These are phyloP conservation scores for Pseudozyma flocculosa DNA, from an alignment of 1,284 basidiomycete species.

Conservation along the genomic window DNA sequence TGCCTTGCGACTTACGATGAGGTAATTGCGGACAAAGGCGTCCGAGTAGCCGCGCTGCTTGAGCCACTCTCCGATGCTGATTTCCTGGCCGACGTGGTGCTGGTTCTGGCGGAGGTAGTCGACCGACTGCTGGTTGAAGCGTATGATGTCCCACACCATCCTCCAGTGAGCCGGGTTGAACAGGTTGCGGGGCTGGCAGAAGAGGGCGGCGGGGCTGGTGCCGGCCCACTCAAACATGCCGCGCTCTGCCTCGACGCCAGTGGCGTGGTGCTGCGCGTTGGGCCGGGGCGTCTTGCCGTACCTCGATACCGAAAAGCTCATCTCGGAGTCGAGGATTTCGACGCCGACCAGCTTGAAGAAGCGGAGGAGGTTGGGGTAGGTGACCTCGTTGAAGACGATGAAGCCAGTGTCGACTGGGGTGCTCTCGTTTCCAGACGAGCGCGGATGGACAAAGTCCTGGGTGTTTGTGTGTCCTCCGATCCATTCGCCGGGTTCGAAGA, in stretches of 20 bases:
- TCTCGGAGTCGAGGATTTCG: slow-evolving; percentile 67
- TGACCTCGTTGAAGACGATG: slow-evolving; percentile 71
- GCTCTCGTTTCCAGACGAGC: slow-evolving; percentile 6
- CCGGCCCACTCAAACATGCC: slow-evolving; percentile 47
- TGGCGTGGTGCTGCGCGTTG: too few species aligned
- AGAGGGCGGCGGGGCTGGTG: slow-evolving; percentile 20
- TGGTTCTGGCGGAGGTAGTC: slow-evolving; percentile 50
- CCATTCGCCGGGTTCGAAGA: slow-evolving; percentile 71
- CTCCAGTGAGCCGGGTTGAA: slow-evolving; percentile 72
- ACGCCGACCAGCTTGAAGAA: slow-evolving; percentile 68
- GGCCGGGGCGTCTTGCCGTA: background rate
- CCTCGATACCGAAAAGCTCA: slow-evolving; percentile 71
- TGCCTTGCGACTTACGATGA: slow-evolving; percentile 69
- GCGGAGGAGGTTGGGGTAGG: slow-evolving; percentile 77
- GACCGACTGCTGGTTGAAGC: slow-evolving; percentile 72
- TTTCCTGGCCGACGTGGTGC: slow-evolving; percentile 45
- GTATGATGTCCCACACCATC: slow-evolving; percentile 73
- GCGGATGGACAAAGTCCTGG: slow-evolving; percentile 63
- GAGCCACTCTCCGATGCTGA: slow-evolving; percentile 73
- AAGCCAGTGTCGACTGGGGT: slow-evolving; percentile 41
- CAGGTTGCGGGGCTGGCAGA: slow-evolving; percentile 36
- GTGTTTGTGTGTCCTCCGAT: slow-evolving; percentile 81
- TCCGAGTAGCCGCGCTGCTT: slow-evolving; percentile 69
- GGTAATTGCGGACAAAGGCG: slow-evolving; percentile 73
- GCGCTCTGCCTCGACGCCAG: background rate